Conservation (phyloP, 2,329 filamentous ascomycete species). For the Colletotrichum echinochloae region DNA sequence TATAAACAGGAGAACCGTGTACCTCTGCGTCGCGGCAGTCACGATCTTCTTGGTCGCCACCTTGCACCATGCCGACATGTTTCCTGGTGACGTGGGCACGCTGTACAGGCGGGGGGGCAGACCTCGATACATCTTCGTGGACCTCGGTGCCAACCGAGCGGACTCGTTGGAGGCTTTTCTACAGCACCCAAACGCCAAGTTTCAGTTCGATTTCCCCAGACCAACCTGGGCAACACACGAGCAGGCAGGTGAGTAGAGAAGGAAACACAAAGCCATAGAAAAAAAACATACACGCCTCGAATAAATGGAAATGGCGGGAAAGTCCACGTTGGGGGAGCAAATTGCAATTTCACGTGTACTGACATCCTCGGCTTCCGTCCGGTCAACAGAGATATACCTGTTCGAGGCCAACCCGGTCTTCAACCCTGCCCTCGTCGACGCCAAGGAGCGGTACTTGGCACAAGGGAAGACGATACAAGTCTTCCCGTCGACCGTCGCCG, state of each 20-base stretch:
- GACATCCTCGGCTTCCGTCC: background rate
- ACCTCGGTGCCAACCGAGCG: background rate
- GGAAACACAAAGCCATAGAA: background rate
- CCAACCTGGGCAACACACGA: background rate
- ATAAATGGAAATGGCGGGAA: too few species aligned
- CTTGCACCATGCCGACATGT: background rate
- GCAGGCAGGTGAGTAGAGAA: background rate
- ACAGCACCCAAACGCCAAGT: background rate
- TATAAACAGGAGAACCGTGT: background rate
- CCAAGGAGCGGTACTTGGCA: background rate
- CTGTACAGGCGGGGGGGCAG: background rate
- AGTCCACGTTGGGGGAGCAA: background rate
- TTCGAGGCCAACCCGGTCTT: slow-evolving; percentile 1
- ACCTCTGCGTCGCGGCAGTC: background rate
- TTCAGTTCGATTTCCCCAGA: background rate
- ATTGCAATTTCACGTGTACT: too few species aligned
- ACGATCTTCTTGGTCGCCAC: background rate
- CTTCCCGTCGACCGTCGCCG: background rate
- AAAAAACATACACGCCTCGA: too few species aligned
- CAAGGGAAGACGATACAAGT: background rate
- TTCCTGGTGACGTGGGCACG: background rate
- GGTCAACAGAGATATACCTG: background rate
- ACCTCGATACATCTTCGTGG: background rate
- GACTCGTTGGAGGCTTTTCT: background rate
- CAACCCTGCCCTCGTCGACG: background rate